Percentiles rank a stretch among this genome's conserved stretches.
These are phyloP conservation scores for Agrocybe praecox DNA, from an alignment of 768 basidiomycete species.

Conservation along the genomic window DNA sequence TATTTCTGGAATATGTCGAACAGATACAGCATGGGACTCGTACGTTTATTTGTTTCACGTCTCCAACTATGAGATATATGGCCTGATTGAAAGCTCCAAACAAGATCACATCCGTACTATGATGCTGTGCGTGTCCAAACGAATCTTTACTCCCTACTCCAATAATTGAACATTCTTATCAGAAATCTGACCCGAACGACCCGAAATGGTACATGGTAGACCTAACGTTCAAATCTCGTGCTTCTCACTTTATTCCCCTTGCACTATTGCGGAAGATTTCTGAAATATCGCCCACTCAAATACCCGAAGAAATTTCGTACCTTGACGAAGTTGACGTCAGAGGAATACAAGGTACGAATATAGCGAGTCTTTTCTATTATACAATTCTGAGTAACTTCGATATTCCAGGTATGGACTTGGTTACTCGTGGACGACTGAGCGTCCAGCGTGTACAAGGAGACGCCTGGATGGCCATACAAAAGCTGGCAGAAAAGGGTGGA, in stretches of 20 bases:
- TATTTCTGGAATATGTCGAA: constrained; percentile 4
- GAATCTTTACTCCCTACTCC: neutral
- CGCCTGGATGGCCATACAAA: constrained; percentile 64
- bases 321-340: constrained; percentile 61
- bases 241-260: constrained; percentile 76
- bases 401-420: constrained; percentile 69
- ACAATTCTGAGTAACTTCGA: neutral
- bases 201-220: constrained; percentile 97
- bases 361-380: too few species aligned
- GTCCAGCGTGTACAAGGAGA: constrained; percentile 76
- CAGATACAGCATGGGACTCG: constrained; percentile 93
- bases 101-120: constrained; percentile 75
- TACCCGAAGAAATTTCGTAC: constrained; percentile 64
- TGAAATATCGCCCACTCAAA: constrained; percentile 30
- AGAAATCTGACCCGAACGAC: constrained; percentile 78
- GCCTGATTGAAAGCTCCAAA: neutral
- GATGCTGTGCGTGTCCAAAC: constrained; percentile 53
- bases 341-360: constrained; percentile 60
- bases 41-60: constrained; percentile 35
- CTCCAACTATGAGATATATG: neutral
- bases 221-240: constrained; percentile 64
- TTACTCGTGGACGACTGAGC: constrained; percentile 81
- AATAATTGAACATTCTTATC: neutral
- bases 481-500: constrained; percentile 73
- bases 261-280: constrained; percentile 72